Conservation (phyloP, 805 yeast species). For the Candida arabinofermentans region DNA sequence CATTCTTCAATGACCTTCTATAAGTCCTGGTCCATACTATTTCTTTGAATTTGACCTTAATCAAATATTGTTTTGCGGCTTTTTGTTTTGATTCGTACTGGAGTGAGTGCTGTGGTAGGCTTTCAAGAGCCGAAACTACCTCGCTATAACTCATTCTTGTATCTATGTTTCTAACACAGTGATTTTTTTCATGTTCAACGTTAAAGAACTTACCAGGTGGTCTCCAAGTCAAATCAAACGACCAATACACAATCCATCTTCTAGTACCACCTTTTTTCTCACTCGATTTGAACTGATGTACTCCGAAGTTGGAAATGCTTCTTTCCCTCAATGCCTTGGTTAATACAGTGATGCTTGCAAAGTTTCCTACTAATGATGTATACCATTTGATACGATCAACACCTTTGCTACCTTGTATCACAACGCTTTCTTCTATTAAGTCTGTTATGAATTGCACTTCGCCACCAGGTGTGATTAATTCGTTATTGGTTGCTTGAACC, state of each 20-base stretch:
- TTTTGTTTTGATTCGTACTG: background rate
- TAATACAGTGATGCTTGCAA: constrained; percentile 11
- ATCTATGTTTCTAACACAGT: background rate
- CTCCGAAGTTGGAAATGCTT: constrained; percentile 24
- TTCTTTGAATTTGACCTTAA: background rate
- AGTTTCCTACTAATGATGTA: constrained; percentile 31
- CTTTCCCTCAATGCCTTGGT: constrained; percentile 6
- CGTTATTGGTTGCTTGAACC: constrained; percentile 33
- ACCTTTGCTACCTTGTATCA: background rate
- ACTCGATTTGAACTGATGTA: constrained; percentile 29
- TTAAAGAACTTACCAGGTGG: constrained; percentile 12
- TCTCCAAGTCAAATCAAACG: constrained; percentile 15
- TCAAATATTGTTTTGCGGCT: background rate
- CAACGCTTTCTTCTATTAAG: constrained; percentile 33
- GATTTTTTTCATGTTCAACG: background rate
- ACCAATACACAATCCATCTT: constrained; percentile 39
- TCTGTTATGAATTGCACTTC: constrained; percentile 37
- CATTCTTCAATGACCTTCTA: background rate
- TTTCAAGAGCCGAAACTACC: background rate
- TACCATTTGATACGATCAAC: constrained; percentile 31
- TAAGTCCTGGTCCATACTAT: background rate
- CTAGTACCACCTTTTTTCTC: constrained; percentile 19
- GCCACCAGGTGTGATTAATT: constrained; percentile 44
- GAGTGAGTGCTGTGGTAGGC: background rate
- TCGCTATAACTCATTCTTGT: background rate